phyloP scores from a whole-genome alignment of 2,329 filamentous ascomycete species.

The Alternaria viburni region DNA sequence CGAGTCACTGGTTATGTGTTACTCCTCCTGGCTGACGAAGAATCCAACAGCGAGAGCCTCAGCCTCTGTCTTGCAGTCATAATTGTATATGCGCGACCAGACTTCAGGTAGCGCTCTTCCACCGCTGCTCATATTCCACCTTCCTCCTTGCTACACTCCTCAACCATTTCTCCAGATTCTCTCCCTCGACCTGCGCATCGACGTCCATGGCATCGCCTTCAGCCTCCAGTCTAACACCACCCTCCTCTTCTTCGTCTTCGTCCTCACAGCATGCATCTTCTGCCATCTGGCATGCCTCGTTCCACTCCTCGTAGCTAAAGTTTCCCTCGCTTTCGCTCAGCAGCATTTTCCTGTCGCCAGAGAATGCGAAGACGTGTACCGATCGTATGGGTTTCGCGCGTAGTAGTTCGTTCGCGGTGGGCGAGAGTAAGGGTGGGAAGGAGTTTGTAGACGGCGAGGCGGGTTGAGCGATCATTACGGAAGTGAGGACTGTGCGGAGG shows the following conservation, averaged over 20 bases:
- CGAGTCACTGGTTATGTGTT: not conserved
- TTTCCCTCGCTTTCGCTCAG: slow-evolving; percentile 81
- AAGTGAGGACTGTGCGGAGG: slow-evolving; percentile 77
- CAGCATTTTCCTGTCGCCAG: slow-evolving; percentile 69
- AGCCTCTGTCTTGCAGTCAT: not conserved
- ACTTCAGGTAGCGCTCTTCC: slow-evolving; percentile 48
- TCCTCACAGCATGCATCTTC: slow-evolving; percentile 67
- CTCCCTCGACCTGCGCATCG: slow-evolving; percentile 37
- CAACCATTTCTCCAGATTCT: slow-evolving; percentile 48
- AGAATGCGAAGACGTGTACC: slow-evolving; percentile 83
- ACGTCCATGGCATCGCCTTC: slow-evolving; percentile 49
- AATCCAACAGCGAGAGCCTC: not conserved
- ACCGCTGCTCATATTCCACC: slow-evolving; percentile 50
- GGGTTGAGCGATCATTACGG: slow-evolving; percentile 79
- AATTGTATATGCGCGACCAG: not conserved
- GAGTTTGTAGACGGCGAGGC: slow-evolving; percentile 67
- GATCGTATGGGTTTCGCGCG: slow-evolving; percentile 77
- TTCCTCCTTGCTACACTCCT: slow-evolving; percentile 49
- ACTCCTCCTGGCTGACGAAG: not conserved
- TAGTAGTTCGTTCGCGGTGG: slow-evolving; percentile 67
- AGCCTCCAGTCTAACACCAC: slow-evolving; percentile 34
- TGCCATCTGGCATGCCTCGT: slow-evolving; percentile 69
- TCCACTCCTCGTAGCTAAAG: slow-evolving; percentile 80
- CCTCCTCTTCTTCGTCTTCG: slow-evolving; percentile 49
- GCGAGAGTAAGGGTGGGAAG: slow-evolving; percentile 57